phyloP scores from a whole-genome alignment of 176 grass and related monocot genomes.

The Pontederia crassipes region DNA sequence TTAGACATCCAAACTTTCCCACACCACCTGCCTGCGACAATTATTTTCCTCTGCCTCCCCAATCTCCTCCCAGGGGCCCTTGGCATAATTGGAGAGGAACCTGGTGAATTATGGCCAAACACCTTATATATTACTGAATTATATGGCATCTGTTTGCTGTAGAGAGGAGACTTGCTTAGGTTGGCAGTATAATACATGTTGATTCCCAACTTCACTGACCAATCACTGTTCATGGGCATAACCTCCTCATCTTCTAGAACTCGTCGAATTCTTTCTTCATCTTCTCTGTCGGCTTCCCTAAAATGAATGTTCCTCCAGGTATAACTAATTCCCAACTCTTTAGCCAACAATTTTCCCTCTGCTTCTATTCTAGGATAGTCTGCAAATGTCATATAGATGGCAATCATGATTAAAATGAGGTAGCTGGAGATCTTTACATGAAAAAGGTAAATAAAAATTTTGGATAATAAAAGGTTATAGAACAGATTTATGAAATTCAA shows the following conservation, averaged over 20 bases:
- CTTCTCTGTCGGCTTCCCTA: slow-evolving; percentile 43
- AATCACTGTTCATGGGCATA: slow-evolving; percentile 66
- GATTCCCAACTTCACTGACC: slow-evolving; percentile 92
- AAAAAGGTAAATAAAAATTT: too few species aligned
- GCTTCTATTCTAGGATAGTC: slow-evolving; percentile 88
- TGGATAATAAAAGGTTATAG: too few species aligned
- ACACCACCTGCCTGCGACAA: slow-evolving; percentile 67
- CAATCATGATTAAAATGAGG: too few species aligned
- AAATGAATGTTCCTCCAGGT: slow-evolving; percentile 68
- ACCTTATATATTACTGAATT: slow-evolving; percentile 75
- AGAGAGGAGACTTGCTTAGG: slow-evolving; percentile 74
- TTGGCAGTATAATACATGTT: slow-evolving; percentile 93
- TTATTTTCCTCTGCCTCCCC: slow-evolving; percentile 53
- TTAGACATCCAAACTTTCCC: slow-evolving; percentile 80
- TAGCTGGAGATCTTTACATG: too few species aligned
- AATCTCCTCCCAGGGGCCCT: slow-evolving; percentile 34
- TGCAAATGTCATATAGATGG: slow-evolving; percentile 28
- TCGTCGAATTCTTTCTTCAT: slow-evolving; percentile 44
- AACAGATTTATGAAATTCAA: too few species aligned
- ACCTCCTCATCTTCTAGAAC: slow-evolving; percentile 60
- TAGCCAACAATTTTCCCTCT: slow-evolving; percentile 62
- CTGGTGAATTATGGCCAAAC: slow-evolving; percentile 47
- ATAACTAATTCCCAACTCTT: slow-evolving; percentile 53
- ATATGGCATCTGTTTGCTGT: slow-evolving; percentile 81
- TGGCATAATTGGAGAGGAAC: slow-evolving; percentile 34